phyloP scores from a whole-genome alignment of 1,284 basidiomycete species.

The Austroboletus olivaceoglutinosus region DNA sequence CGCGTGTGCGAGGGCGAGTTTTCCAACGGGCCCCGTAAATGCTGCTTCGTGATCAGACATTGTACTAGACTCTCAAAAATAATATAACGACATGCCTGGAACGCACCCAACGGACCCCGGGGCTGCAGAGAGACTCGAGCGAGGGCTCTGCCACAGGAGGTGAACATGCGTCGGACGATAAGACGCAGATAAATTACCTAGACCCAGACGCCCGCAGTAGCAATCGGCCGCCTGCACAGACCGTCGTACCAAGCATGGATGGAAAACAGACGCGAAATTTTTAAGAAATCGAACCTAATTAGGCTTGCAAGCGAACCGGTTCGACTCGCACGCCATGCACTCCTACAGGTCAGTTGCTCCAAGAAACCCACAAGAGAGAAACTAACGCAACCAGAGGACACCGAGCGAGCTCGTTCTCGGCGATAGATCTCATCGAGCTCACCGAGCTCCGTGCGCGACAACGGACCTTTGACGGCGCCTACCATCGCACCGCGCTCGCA shows the following conservation, averaged over 20 bases:
- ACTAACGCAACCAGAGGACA: constrained; percentile 47
- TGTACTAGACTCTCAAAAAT: background rate
- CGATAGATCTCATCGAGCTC: constrained; percentile 61
- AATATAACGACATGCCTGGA: constrained; percentile 24
- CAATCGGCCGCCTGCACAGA: constrained; percentile 26
- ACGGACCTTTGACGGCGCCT: constrained; percentile 80
- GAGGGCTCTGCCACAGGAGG: constrained; percentile 8
- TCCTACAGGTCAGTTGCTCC: constrained; percentile 27
- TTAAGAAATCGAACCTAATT: constrained; percentile 12
- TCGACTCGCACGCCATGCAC: constrained; percentile 26
- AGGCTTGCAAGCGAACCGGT: constrained; percentile 11
- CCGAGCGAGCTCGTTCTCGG: constrained; percentile 54
- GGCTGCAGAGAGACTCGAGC: constrained; percentile 7
- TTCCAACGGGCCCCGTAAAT: constrained; percentile 2
- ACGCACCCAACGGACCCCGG: no score
- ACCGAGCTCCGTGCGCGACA: constrained; percentile 75
- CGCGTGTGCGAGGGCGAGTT: constrained; percentile 15
- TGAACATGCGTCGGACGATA: constrained; percentile 10
- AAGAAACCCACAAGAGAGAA: background rate
- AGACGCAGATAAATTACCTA: constrained; percentile 22
- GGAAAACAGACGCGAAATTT: constrained; percentile 6
- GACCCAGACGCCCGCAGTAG: constrained; percentile 22
- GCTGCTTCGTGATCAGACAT: constrained; percentile 10
- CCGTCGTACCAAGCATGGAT: constrained; percentile 21
- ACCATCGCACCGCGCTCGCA: constrained; percentile 71